A percentile compares a stretch with the other conserved stretches of the same genome.
These are phyloP conservation scores for Eimeria necatrix DNA, from an alignment of 169 alveolate genomes.

Conservation along the genomic window DNA sequence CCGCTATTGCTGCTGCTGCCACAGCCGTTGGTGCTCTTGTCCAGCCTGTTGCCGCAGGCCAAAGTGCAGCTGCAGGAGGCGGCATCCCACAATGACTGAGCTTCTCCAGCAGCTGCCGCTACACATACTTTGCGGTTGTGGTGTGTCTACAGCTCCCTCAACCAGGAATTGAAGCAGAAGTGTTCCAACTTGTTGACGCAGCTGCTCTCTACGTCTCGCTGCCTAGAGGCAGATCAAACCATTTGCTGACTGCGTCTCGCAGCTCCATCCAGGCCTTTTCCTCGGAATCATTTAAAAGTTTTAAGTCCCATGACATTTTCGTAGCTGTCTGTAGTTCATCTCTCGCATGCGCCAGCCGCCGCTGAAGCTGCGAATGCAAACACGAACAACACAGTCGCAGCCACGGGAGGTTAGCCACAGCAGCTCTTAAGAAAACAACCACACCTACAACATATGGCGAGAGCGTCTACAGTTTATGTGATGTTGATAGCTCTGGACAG, in stretches of 20 bases:
- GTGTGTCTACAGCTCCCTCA: not conserved
- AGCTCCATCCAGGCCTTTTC: conserved; percentile 14
- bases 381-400: conserved; percentile 7
- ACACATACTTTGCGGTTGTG: not conserved
- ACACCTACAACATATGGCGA: not conserved
- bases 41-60: not conserved
- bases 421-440: not conserved
- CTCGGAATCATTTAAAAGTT: not conserved
- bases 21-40: not conserved
- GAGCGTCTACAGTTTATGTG: too few relatives aligned
- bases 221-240: conserved; percentile 14
- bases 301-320: conserved; percentile 1
- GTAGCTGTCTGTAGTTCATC: not conserved
- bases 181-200: too few relatives aligned
- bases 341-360: conserved; percentile 32
- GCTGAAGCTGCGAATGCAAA: conserved; percentile 3
- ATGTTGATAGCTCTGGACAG: too few relatives aligned
- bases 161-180: too few relatives aligned
- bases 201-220: not conserved
- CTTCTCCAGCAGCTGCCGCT: not conserved
- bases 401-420: not conserved
- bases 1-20: not conserved
- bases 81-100: not conserved
- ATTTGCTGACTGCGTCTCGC: conserved; percentile 3
- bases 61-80: not conserved